phyloP scores from a whole-genome alignment of 2,329 filamentous ascomycete genomes.

The Trichoderma asperellum region DNA sequence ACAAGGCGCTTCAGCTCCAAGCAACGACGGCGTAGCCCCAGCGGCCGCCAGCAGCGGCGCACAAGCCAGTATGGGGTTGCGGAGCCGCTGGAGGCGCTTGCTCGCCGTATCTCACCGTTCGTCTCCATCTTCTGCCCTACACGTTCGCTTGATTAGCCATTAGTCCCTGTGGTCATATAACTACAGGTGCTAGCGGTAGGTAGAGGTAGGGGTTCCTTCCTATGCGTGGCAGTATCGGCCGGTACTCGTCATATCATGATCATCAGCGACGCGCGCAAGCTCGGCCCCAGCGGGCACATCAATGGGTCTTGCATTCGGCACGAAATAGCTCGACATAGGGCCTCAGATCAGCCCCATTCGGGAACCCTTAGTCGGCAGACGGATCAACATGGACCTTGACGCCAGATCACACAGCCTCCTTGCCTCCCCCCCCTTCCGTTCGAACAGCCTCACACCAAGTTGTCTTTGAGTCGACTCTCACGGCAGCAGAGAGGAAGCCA shows the following conservation, averaged over 20 bases:
- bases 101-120: conserved; percentile 29
- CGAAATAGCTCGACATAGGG: conserved; percentile 22
- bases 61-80: conserved; percentile 27
- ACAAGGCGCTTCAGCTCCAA: conserved; percentile 7
- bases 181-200: not conserved
- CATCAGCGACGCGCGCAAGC: conserved; percentile 24
- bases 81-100: conserved; percentile 26
- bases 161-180: conserved; percentile 2
- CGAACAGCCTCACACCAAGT: conserved; percentile 5
- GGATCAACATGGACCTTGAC: conserved; percentile 16
- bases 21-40: conserved; percentile 11
- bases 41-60: conserved; percentile 24
- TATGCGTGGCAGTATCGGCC: conserved; percentile 15
- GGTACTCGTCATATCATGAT: conserved; percentile 27
- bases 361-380: conserved; percentile 17
- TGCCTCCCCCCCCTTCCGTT: not conserved
- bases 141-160: conserved; percentile 1
- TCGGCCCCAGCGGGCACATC: conserved; percentile 26
- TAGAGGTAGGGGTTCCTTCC: not conserved
- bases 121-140: conserved; percentile 25
- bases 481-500: not conserved
- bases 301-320: conserved; percentile 27
- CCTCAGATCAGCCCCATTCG: conserved; percentile 27
- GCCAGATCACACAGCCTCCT: conserved; percentile 18
- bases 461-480: not conserved